A percentile compares a stretch with the other conserved stretches of the same genome.
These are phyloP conservation scores for Brachypodium distachyon DNA, from an alignment of 202 grass and related monocot species.

Conservation along the genomic window DNA sequence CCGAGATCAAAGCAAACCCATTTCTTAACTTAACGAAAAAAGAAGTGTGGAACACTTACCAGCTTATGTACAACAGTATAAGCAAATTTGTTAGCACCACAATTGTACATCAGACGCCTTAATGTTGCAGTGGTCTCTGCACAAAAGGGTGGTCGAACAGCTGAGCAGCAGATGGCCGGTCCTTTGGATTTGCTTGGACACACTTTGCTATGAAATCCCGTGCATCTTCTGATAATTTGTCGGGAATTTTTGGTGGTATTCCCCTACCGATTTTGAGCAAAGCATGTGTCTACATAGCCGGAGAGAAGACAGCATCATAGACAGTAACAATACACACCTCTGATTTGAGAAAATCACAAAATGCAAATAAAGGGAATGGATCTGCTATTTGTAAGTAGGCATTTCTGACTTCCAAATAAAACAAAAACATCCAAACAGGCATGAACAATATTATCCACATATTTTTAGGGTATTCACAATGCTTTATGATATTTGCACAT, in stretches of 20 bases:
- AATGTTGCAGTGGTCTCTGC: slow-evolving; percentile 31
- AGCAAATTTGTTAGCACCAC: slow-evolving; percentile 22
- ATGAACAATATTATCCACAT: neutral
- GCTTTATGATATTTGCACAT: neutral
- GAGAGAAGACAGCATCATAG: slow-evolving; percentile 13
- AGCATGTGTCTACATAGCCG: slow-evolving; percentile 52
- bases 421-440: neutral
- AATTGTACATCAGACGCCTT: neutral
- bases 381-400: neutral
- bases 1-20: neutral
- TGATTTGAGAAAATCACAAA: neutral
- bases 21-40: neutral
- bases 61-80: slow-evolving; percentile 41
- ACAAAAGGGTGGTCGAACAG: slow-evolving; percentile 87
- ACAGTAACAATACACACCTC: neutral
- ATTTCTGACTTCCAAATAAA: neutral
- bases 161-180: slow-evolving; percentile 62
- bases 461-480: neutral
- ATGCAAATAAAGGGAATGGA: neutral
- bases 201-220: slow-evolving; percentile 74
- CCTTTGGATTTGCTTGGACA: slow-evolving; percentile 50
- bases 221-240: slow-evolving; percentile 57
- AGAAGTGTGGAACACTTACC: slow-evolving; percentile 13
- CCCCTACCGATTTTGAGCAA: slow-evolving; percentile 85
- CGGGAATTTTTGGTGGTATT: slow-evolving; percentile 59